Percentiles rank a stretch among this genome's conserved stretches.
These are phyloP conservation scores for Fusarium sp. DNA, from an alignment of 2,329 filamentous ascomycete genomes.

Conservation along the genomic window DNA sequence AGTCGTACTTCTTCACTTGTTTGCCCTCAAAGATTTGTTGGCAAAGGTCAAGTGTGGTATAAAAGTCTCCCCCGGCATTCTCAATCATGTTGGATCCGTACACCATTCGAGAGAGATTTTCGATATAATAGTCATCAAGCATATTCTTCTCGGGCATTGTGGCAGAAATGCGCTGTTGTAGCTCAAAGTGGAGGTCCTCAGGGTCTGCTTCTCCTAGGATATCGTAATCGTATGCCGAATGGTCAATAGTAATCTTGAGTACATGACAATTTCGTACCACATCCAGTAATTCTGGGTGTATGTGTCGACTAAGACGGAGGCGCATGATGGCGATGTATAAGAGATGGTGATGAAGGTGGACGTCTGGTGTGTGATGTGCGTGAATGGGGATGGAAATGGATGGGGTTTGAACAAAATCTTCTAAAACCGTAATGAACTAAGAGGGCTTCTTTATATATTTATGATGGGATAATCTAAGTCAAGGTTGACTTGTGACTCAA, in stretches of 20 bases:
- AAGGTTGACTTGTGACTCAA: too few relatives aligned
- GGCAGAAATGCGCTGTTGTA: neutral
- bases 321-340: too few relatives aligned
- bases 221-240: conserved; percentile 2
- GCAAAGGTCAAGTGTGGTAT: conserved; percentile 9
- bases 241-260: neutral
- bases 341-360: too few relatives aligned
- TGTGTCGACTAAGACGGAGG: too few relatives aligned
- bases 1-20: neutral
- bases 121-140: neutral
- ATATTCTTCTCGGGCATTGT: neutral
- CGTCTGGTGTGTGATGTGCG: too few relatives aligned
- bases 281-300: too few relatives aligned
- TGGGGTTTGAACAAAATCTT: too few relatives aligned
- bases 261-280: too few relatives aligned
- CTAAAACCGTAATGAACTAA: too few relatives aligned
- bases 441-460: too few relatives aligned
- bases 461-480: too few relatives aligned
- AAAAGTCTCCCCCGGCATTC: neutral
- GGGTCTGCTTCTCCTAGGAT: neutral
- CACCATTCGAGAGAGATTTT: neutral
- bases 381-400: too few relatives aligned
- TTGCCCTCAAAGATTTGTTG: neutral
- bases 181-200: neutral
- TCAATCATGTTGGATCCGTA: conserved; percentile 32